Evolutionary conservation across 345 rosid species (phyloP).

Genomic region (Kernera saxatilis): DNA sequence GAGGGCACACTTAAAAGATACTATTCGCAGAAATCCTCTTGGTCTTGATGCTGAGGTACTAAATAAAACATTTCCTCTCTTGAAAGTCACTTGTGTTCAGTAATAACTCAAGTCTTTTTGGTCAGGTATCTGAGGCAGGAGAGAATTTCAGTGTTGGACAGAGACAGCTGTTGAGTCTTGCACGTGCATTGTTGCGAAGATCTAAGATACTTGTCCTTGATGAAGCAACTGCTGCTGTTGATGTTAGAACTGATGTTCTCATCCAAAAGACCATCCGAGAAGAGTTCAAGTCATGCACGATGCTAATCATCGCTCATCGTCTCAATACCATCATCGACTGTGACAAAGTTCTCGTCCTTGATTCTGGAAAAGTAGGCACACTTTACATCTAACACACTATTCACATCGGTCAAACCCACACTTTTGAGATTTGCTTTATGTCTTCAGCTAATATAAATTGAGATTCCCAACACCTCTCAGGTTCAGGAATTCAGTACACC

Average conservation of each 20-base stretch:
- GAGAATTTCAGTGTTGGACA: slow-evolving; percentile 99
- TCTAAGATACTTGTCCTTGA: slow-evolving; percentile 97
- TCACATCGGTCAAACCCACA: not conserved
- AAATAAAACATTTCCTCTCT: not conserved
- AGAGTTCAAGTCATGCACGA: slow-evolving; percentile 91
- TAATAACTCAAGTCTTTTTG: not conserved
- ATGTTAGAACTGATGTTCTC: slow-evolving; percentile 96
- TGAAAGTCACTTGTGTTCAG: not conserved
- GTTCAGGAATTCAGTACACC: slow-evolving; percentile 89
- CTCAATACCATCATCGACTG: slow-evolving; percentile 95
- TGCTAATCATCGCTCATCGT: slow-evolving; percentile 97
- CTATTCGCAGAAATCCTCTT: slow-evolving; percentile 66
- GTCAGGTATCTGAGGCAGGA: slow-evolving; percentile 87
- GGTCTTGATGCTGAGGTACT: slow-evolving; percentile 93
- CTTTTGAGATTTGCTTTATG: not conserved
- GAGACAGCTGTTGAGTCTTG: slow-evolving; percentile 93
- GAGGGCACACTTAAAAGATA: slow-evolving; percentile 95
- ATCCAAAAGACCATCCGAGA: slow-evolving; percentile 98
- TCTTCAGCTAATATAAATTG: not conserved
- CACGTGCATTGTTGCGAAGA: slow-evolving; percentile 90
- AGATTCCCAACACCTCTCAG: slow-evolving; percentile 33
- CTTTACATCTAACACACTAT: not conserved
- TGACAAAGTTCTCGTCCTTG: slow-evolving; percentile 83
- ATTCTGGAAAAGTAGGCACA: slow-evolving; percentile 73
- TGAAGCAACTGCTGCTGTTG: slow-evolving; percentile 99